These are phyloP conservation scores for Boletus tylopilopsis DNA, from an alignment of 768 basidiomycete genomes.

Conservation along the genomic window DNA sequence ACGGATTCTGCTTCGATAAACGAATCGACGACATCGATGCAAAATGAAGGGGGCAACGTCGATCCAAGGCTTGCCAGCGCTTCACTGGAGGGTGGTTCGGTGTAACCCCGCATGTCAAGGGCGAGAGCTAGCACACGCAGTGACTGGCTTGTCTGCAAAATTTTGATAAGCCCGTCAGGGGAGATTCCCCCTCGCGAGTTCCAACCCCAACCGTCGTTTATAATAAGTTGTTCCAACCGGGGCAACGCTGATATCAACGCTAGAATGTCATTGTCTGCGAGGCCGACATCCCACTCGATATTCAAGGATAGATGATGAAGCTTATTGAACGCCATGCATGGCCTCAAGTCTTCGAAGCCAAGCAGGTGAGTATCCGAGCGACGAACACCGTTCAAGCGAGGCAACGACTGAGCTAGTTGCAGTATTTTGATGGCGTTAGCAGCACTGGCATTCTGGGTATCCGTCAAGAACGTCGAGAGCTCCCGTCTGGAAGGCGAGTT, in stretches of 20 bases:
- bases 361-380: background rate
- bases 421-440: background rate
- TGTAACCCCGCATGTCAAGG: background rate
- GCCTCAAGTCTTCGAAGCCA: background rate
- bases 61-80: no score
- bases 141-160: background rate
- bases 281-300: background rate
- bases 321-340: background rate
- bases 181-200: background rate
- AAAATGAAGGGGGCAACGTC: background rate
- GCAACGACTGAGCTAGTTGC: background rate
- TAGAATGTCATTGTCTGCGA: background rate
- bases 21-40: no score
- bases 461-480: background rate
- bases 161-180: background rate
- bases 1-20: no score
- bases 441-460: background rate
- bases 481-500: background rate
- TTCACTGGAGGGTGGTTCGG: background rate
- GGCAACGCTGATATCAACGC: background rate
- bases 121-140: background rate
- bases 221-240: background rate
- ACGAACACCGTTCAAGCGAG: background rate
- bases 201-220: background rate
- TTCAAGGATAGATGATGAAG: background rate